Base-by-base conservation (phyloP, 345 rosid genomes). In the Linum usitatissimum region DNA sequence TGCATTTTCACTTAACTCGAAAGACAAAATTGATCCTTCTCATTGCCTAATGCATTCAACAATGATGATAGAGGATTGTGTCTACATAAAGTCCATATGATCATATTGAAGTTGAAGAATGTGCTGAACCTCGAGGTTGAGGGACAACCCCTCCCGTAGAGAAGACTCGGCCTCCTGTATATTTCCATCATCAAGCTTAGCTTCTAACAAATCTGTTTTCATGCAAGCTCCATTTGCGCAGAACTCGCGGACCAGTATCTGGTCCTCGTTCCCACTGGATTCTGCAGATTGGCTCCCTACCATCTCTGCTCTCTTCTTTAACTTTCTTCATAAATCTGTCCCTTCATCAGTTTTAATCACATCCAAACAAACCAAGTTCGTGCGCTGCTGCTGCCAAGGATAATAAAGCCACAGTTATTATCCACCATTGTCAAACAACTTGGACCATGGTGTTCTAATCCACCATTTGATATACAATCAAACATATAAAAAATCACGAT, bases 101-200 rank as follows among this genome's bases (percentile, higher is more conserved):
- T 9, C n/a, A 36, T 10, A 53, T 9, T 3, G 30, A 21, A 53
- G 3, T 13, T 5, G 51, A 45, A 61, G 28, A 34, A 56, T 34
- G 38, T 34, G 34, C 3, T 19, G 54, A 53, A 86, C 98, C 91
- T 89, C 98, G 23, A 75, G 85, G 72, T 84, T 92, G 68, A 92
- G 91, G 0, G 90, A 83, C 59, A 87, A 77, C 49, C 98, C 93
- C 77, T 89, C 96, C 53, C 96, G 82, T 21, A 92, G 70, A 53
- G 93, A 92, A 66, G 91, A 85, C 75, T 92, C 98, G 9, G 98
- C 98, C 68, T 89, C 95, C 62, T 85, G 80, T 70, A 92, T 89
- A 58, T 92, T 89, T 64, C 95, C 96, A 67, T 80, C 83, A 76
- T 92, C 93, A 63, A 89, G 91, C 69, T 89, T 87, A 18, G 96